Evolutionary conservation across 2,329 filamentous ascomycete genomes (phyloP).

Genomic region (Gremmenia infestans): DNA sequence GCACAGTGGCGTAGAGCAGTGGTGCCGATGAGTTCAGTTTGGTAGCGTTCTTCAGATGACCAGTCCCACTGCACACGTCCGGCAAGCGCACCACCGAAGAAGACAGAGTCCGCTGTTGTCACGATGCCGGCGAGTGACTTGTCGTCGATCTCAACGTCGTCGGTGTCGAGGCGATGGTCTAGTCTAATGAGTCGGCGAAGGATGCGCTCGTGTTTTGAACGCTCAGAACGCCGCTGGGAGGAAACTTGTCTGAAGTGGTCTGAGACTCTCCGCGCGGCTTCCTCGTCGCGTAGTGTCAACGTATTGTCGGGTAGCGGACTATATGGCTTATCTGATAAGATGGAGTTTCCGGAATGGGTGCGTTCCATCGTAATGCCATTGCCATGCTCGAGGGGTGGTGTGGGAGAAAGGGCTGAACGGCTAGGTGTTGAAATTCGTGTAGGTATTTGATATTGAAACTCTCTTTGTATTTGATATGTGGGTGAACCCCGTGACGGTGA

Average conservation of each 20-base stretch:
- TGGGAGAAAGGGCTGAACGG: conserved; percentile 6
- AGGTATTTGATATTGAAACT: conserved; percentile 7
- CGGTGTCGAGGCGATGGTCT: conserved; percentile 44
- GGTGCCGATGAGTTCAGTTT: conserved; percentile 54
- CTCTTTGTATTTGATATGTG: conserved; percentile 9
- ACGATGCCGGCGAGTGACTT: conserved; percentile 54
- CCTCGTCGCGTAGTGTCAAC: conserved; percentile 15
- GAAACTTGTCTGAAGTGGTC: conserved; percentile 13
- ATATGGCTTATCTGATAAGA: conserved; percentile 25
- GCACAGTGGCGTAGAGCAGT: conserved; percentile 48
- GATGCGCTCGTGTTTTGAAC: conserved; percentile 45
- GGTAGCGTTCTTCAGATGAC: conserved; percentile 49
- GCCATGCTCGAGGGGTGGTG: conserved; percentile 4
- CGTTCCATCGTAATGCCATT: conserved; percentile 27
- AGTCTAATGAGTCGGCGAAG: conserved; percentile 51
- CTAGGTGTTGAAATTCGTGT: conserved; percentile 12
- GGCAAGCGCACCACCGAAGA: conserved; percentile 52
- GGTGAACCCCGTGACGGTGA: conserved; percentile 9
- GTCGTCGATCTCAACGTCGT: conserved; percentile 45
- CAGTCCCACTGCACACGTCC: conserved; percentile 59
- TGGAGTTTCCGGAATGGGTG: conserved; percentile 29
- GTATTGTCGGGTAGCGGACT: conserved; percentile 14
- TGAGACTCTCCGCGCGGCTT: conserved; percentile 23
- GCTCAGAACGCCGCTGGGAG: conserved; percentile 17
- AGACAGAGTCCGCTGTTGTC: conserved; percentile 56